These are phyloP conservation scores for Sporothrix brunneoviolacea DNA, from an alignment of 2,329 filamentous ascomycete genomes.

Conservation along the genomic window DNA sequence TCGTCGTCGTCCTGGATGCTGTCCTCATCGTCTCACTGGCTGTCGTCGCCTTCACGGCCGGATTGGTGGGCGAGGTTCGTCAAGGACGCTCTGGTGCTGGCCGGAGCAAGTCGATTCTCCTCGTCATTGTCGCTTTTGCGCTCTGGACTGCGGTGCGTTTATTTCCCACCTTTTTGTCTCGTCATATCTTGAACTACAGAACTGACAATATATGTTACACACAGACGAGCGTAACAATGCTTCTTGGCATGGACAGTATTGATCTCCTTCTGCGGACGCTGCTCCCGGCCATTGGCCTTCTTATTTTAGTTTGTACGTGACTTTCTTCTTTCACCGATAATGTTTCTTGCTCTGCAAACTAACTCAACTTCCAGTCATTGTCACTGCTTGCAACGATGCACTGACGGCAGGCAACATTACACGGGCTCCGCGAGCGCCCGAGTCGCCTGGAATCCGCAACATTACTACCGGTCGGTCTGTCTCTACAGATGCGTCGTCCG, in stretches of 20 bases:
- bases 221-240: slow-evolving; percentile 45
- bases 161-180: neutral
- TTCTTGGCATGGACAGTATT: slow-evolving; percentile 40
- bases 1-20: slow-evolving; percentile 39
- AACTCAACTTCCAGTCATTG: slow-evolving; percentile 25
- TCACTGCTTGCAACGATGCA: slow-evolving; percentile 33
- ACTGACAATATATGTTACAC: slow-evolving; percentile 15
- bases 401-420: slow-evolving; percentile 27
- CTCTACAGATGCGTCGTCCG: slow-evolving; percentile 35
- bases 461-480: slow-evolving; percentile 32
- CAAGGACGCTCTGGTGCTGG: slow-evolving; percentile 23
- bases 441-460: slow-evolving; percentile 32
- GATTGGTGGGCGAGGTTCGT: slow-evolving; percentile 28
- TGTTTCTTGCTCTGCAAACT: neutral
- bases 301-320: slow-evolving; percentile 42
- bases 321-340: neutral
- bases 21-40: slow-evolving; percentile 38
- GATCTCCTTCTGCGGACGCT: slow-evolving; percentile 41
- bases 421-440: slow-evolving; percentile 27
- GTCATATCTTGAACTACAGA: neutral
- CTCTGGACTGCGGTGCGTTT: slow-evolving; percentile 44
- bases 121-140: slow-evolving; percentile 38
- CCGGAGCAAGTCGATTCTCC: slow-evolving; percentile 35
- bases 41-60: slow-evolving; percentile 33
- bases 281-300: slow-evolving; percentile 44